These are phyloP conservation scores for Apiospora koreana DNA, from an alignment of 2,329 filamentous ascomycete species.

Conservation along the genomic window DNA sequence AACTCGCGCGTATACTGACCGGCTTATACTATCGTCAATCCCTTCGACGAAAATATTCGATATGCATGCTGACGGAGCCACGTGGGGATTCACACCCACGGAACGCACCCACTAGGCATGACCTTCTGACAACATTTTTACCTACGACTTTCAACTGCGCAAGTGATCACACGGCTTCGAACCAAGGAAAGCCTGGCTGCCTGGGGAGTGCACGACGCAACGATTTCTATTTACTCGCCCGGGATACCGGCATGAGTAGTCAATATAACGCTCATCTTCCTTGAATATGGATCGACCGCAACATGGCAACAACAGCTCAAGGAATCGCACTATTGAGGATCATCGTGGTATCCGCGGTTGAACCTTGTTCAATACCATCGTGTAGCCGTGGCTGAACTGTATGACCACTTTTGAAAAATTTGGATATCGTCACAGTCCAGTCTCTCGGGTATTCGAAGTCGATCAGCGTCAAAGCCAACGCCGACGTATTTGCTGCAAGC, in stretches of 20 bases:
- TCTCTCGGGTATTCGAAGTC: background rate
- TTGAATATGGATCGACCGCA: background rate
- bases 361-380: background rate
- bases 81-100: background rate
- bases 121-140: background rate
- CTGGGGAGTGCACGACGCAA: background rate
- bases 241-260: background rate
- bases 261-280: background rate
- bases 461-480: background rate
- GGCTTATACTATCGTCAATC: background rate
- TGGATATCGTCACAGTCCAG: background rate
- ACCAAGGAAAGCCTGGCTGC: background rate
- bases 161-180: background rate
- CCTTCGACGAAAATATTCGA: background rate
- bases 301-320: background rate
- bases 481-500: background rate
- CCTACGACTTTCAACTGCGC: background rate
- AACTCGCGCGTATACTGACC: background rate
- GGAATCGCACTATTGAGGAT: background rate
- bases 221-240: background rate
- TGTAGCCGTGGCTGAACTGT: background rate
- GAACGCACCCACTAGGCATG: background rate
- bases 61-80: conserved; percentile 1
- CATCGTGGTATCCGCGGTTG: background rate
- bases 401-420: background rate